Evolutionary conservation across 202 grass and related monocot species (phyloP), one percentile per base, ranked within the genome.

Genomic region (Zizania palustris): DNA sequence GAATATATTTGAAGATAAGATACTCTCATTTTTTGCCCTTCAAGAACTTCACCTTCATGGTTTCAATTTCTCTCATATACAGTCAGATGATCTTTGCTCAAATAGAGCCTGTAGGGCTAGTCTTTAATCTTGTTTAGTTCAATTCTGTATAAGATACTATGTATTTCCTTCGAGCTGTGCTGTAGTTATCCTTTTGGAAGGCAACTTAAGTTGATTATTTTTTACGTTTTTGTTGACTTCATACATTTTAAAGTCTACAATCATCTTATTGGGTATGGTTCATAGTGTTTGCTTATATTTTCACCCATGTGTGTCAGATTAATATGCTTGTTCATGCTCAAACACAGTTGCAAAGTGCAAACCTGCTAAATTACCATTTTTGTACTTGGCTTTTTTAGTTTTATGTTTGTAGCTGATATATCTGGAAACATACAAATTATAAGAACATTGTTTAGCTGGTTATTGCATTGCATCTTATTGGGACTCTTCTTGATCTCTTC

Each of bases 31-130:
- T 45, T 22, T 74, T 22, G 1, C 16, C 40, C 16, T 67, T 75
- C 55, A 11, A 74, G 7, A 54, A 11, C 37, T 71, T 2, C 4
- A 54, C 1, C 43, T 42, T 60, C 45, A 6, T 58, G 18, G 15
- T 12, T 77, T 86, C 56, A 11, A 5, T 81, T 86, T 69, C 34
- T 53, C 12, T 68, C 46, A 63, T 80, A 22, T 45, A 14, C 28
- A 68, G 21, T 45, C 9, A 53, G 38, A 65, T 0, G 0, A 67
- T 50, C 38, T 73, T 67, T 39, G 9, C 21, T 67, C 15, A 43
- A 67, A 45, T 44, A 49, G 41, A 28, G 28, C 39, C 20, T 33
- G 28, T 18, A 18, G 19, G 40, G 75, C 2, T 69, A 5, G 9
- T 59, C 28, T 59, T 60, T 7, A 60, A 0, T 74, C 38, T 16